Percentiles rank a stretch among this genome's conserved stretches.
Evolutionary conservation across 495 filamentous ascomycete species (phyloP).

Genomic region (Penicillium flavigenum): DNA sequence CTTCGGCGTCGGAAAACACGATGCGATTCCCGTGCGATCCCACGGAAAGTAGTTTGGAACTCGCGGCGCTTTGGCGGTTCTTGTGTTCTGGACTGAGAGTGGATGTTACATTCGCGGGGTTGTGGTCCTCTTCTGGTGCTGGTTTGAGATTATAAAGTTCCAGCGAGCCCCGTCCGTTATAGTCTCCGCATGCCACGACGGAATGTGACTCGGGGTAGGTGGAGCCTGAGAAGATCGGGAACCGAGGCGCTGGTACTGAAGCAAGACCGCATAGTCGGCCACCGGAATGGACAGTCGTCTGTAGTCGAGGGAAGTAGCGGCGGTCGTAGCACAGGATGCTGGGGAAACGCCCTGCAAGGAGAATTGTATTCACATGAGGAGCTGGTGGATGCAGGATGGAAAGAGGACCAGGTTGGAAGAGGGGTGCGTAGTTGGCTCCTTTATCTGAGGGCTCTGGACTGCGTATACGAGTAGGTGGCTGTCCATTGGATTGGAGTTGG

Average conservation of each 20-base stretch:
- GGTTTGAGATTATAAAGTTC: slow-evolving; percentile 74
- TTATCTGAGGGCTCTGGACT: slow-evolving; percentile 40
- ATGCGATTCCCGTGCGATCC: slow-evolving; percentile 81
- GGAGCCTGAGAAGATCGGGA: slow-evolving; percentile 49
- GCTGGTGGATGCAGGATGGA: slow-evolving; percentile 74
- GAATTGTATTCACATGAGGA: slow-evolving; percentile 49
- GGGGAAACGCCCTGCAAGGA: slow-evolving; percentile 81
- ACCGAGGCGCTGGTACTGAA: slow-evolving; percentile 64
- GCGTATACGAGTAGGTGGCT: slow-evolving; percentile 44
- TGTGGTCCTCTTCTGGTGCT: slow-evolving; percentile 23
- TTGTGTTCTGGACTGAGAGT: slow-evolving; percentile 46
- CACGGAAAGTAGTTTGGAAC: slow-evolving; percentile 79
- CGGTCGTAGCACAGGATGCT: slow-evolving; percentile 88
- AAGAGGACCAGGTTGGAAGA: slow-evolving; percentile 78
- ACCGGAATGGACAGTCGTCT: slow-evolving; percentile 77
- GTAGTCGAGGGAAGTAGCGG: slow-evolving; percentile 76
- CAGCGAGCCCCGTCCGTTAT: slow-evolving; percentile 86
- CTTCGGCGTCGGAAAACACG: slow-evolving; percentile 80
- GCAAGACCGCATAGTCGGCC: slow-evolving; percentile 76
- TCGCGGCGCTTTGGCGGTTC: slow-evolving; percentile 81
- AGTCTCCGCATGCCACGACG: slow-evolving; percentile 86
- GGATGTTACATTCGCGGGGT: slow-evolving; percentile 36
- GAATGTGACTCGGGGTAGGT: slow-evolving; percentile 55
- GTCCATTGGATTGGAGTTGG: slow-evolving; percentile 41
- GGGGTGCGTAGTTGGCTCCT: slow-evolving; percentile 61